Evolutionary conservation across 805 yeast species (phyloP).

Genomic region (Debaryomyces tyrocola): DNA sequence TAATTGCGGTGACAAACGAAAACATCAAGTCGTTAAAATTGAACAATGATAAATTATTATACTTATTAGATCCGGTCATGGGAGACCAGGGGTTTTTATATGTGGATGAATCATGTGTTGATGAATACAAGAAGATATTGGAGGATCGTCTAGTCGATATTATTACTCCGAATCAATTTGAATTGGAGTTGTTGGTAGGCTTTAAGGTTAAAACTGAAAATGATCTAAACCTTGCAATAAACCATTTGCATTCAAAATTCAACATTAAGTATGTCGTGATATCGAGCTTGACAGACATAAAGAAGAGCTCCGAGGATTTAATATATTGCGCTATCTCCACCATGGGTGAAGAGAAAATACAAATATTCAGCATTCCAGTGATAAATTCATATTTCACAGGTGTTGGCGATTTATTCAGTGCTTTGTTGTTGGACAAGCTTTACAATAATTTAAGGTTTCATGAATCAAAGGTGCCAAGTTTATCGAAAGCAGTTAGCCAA

Average conservation of each 20-base stretch:
- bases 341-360: conserved; percentile 11
- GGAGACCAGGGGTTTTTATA: conserved; percentile 76
- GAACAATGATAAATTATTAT: conserved; percentile 34
- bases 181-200: conserved; percentile 69
- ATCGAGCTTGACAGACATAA: conserved; percentile 46
- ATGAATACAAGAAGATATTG: conserved; percentile 39
- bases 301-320: conserved; percentile 12
- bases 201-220: conserved; percentile 40
- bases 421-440: conserved; percentile 67
- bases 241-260: conserved; percentile 46
- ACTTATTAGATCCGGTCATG: conserved; percentile 77
- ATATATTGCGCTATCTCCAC: conserved; percentile 29
- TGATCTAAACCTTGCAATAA: conserved; percentile 47
- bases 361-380: conserved; percentile 52
- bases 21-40: conserved; percentile 37
- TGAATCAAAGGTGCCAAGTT: conserved; percentile 4
- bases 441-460: conserved; percentile 19
- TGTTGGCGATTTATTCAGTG: conserved; percentile 90
- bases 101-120: conserved; percentile 51
- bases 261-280: conserved; percentile 62
- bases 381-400: conserved; percentile 89
- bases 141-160: conserved; percentile 63
- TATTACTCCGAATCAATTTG: conserved; percentile 91
- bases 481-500: conserved; percentile 48
- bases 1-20: conserved; percentile 38